Base-by-base conservation (phyloP, 2,329 filamentous ascomycete species). In the Clonostachys chloroleuca region DNA sequence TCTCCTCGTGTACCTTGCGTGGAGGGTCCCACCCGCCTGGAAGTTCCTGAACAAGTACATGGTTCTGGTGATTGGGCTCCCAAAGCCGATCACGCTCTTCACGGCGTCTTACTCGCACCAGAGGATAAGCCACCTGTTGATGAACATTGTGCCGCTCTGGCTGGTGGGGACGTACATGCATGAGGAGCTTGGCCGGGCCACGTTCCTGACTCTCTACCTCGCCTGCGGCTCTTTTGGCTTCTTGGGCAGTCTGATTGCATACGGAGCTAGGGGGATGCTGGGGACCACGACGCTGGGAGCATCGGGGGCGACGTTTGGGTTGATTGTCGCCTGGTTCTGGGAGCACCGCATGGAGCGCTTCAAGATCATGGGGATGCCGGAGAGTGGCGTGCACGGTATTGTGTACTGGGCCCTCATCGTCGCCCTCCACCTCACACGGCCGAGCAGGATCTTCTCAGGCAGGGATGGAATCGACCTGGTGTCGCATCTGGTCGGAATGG, bases 51-150 rank as follows among this genome's bases (percentile, higher is more conserved):
- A 89, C 66, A 79, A 73, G 52, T 86, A 86, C 68, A 83, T 89
- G 66, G 69, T 87, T 39, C 63, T 84, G 35, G 70, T 83, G 9
- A 75, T 85, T 7, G 85, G 81, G 7, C 82, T 82, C 45, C 86
- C 87, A 9, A 76, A 76, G 51, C 76, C 86, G 5, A 49, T 81
- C 17, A 77, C 78, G 52, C 63, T 88, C 51, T 57, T 92, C 30
- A 80, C 81, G 34, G 80, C 81, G 54, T 69, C 80, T 44, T 88
- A 91, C 68, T 87, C 83, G 17, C 89, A 94, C 67, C 79, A 86
- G 46, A 67, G 64, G 4, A 53, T 83, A 16, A 57, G 64, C 42
- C 89, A 94, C 62, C 61, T 88, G 36, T 50, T 73, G 20, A 60
- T 73, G 40, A 92, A 92, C 65, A 83, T 88, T 78, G 55, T 75